Evolutionary conservation across 805 yeast species (phyloP), one percentile per base, ranked within the genome.

Genomic region (Spathaspora sp.): DNA sequence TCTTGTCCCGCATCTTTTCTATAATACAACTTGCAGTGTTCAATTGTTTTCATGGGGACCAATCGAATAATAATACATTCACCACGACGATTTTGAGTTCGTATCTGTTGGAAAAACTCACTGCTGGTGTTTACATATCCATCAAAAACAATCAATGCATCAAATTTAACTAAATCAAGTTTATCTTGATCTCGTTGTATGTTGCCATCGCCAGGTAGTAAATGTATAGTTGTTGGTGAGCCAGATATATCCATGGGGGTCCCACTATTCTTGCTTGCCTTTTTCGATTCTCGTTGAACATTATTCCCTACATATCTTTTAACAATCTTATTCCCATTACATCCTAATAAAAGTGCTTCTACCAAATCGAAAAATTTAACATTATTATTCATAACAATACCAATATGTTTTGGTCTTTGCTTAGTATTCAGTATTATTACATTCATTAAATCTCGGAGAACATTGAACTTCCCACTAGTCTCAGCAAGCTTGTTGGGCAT

Each of bases 381-480:
- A 32, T 68, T 96, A 3, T 87, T 79, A 50, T 86, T 76, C 53
- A 91, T 83, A 1, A 91, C 80, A 1, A 93, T 70, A 0, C 85
- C 96, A 1, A 92, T 70, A 52, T 85, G 76, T 43, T 85, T 73
- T 19, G 65, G 56, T 16, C 50, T 46, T 5, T 46, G 40, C 43
- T 57, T 46, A 17, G 61, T 62, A 47, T 68, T 66, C 28, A 50
- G 58, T 28, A 76, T 73, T 7, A 87, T 68, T 19, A 87, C 77
- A 29, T 80, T 76, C 19, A 90, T 64, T 46, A 93, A 64, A 61
- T 85, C 86, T 49, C 76, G 77, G 55, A 93, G 67, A 1, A 86
- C 88, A 52, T 78, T 76, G 67, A 93, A 91, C 65, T 92, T 93
- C 16, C 96, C 96, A 65, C 91, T 83, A 1, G 93, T 85, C 45